Evolutionary conservation across 352 stramenopile species (phyloP).

Genomic region (Phytophthora fragariae): DNA sequence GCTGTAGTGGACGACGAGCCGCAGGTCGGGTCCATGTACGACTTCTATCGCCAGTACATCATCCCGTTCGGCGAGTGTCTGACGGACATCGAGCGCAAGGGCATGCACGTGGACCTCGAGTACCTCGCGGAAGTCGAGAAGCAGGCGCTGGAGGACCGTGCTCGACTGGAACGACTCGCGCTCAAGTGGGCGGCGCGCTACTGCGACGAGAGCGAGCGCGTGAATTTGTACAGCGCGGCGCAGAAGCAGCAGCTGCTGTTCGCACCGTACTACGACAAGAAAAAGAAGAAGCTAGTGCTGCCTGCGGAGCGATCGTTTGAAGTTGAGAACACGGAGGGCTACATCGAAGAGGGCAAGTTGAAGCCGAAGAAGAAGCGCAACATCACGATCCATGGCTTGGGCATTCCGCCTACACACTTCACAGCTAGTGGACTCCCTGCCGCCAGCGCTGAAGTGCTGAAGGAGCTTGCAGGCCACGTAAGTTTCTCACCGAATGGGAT

Average conservation of each 20-base stretch:
- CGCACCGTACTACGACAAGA: slow-evolving; percentile 83
- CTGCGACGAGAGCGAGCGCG: slow-evolving; percentile 93
- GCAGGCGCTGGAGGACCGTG: slow-evolving; percentile 91
- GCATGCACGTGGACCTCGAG: slow-evolving; percentile 89
- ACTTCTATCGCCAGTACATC: slow-evolving; percentile 98
- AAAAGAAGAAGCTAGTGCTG: slow-evolving; percentile 78
- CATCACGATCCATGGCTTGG: slow-evolving; percentile 89
- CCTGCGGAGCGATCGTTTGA: slow-evolving; percentile 79
- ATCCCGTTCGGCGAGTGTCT: slow-evolving; percentile 98
- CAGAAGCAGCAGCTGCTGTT: slow-evolving; percentile 99
- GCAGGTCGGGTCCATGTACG: slow-evolving; percentile 89
- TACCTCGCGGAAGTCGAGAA: slow-evolving; percentile 94
- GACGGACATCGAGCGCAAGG: slow-evolving; percentile 98
- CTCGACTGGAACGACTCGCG: slow-evolving; percentile 85
- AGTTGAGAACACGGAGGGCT: slow-evolving; percentile 81
- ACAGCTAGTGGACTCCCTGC: slow-evolving; percentile 93
- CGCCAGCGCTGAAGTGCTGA: slow-evolving; percentile 94
- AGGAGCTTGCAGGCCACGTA: slow-evolving; percentile 92
- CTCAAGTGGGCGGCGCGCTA: slow-evolving; percentile 93
- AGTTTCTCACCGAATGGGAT: not conserved
- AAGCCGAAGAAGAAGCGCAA: slow-evolving; percentile 83
- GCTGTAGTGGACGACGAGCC: slow-evolving; percentile 2
- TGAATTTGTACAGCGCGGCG: slow-evolving; percentile 95
- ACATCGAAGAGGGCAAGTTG: slow-evolving; percentile 74
- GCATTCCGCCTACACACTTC: slow-evolving; percentile 93